Conservation (phyloP, 768 basidiomycete species). For the Xerocomellus amylosporus region DNA sequence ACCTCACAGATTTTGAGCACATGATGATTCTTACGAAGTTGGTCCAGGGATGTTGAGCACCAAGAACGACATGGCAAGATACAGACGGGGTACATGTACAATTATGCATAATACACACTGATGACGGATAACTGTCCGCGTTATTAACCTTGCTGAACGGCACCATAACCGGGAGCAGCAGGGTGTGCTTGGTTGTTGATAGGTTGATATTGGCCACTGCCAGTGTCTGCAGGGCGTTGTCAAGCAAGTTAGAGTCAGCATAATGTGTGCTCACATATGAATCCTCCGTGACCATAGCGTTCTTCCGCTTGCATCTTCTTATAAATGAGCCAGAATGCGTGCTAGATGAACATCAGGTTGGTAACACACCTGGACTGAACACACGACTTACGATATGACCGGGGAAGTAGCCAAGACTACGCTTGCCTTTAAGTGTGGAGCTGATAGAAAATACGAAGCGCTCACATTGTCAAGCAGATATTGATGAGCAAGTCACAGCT, state of each 20-base stretch:
- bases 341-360: constrained; percentile 35
- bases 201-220: constrained; percentile 39
- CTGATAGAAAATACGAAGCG: background rate
- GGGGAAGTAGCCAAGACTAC: constrained; percentile 74
- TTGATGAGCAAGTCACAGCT: constrained; percentile 86
- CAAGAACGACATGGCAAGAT: background rate
- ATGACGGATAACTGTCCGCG: background rate
- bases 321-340: constrained; percentile 90
- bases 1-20: constrained; percentile 63
- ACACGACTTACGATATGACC: constrained; percentile 47
- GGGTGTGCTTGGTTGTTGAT: constrained; percentile 20
- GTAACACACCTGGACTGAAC: background rate
- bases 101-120: background rate
- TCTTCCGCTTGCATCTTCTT: constrained; percentile 88
- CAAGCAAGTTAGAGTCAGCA: background rate
- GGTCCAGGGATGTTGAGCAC: background rate
- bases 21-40: constrained; percentile 67
- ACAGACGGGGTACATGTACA: constrained; percentile 6
- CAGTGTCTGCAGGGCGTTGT: constrained; percentile 29
- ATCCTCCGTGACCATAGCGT: constrained; percentile 73
- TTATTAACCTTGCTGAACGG: constrained; percentile 22
- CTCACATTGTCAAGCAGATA: constrained; percentile 73
- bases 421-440: background rate
- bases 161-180: constrained; percentile 35
- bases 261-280: constrained; percentile 58